Base-by-base conservation (phyloP, 176 grass and related monocot genomes). In the Cocos nucifera region DNA sequence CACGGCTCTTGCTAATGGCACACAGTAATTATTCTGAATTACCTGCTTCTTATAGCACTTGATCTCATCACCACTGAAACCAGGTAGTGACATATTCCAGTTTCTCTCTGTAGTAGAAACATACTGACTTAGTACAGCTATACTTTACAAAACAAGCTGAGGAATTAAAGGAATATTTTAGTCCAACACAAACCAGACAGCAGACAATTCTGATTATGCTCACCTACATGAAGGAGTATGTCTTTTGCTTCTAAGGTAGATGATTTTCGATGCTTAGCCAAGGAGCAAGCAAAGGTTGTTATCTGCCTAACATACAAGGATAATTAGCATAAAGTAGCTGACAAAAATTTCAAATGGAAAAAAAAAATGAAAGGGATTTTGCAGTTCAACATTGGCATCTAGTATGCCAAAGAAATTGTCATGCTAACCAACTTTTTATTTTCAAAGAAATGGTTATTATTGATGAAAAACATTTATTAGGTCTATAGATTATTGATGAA, bases 221-320 rank as follows among this genome's bases (percentile, higher is more conserved):
- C 76, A 98, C 93, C 93, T 71, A 79, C 93, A 98, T 98, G 81
- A 22, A 98, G 88, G 23, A 89, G 88, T 77, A 98, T 77, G 75
- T 92, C 88, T 83, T 89, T 92, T 73, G 88, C 78, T 82, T 98
- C 93, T 69, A 98, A 70, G 53, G 76, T 89, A 57, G 48, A 63
- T 52, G 87, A 88, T 64, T 92, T 98, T 85, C 93, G 82, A 79
- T 98, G 93, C 62, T 98, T 98, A 73, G 88, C 88, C 76, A 98
- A 89, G 64, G 88, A 81, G 78, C 93, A 92, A 72, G 88, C 82
- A 81, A 89, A 98, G n/a, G 82, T 83, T 32, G 82, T 69, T 4
- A 92, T 50, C 88, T 98, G 85, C 50, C 80, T 60, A 74, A 77
- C 77, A 83, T 44, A 44, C 14, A 49, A 82, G 9, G n/a, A 64